phyloP scores from a whole-genome alignment of 805 yeast species.

The Metschnikowia anglica region DNA sequence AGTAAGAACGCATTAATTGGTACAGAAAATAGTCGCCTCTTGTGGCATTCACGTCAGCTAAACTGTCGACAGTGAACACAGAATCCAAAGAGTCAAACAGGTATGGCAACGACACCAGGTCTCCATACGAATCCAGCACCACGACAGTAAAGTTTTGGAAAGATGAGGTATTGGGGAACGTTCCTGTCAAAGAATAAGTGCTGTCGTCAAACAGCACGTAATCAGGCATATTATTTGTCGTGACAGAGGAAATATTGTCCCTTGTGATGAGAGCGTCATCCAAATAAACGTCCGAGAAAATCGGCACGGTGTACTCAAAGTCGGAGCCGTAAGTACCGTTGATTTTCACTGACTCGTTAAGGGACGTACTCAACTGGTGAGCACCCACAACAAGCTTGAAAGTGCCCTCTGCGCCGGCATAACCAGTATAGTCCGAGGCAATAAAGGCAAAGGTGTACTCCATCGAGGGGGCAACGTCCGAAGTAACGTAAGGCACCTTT shows the following conservation, averaged over 20 bases:
- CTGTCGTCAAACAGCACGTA: slow-evolving; percentile 50
- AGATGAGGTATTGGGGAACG: slow-evolving; percentile 49
- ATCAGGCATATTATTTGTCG: slow-evolving; percentile 51
- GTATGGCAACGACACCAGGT: slow-evolving; percentile 58
- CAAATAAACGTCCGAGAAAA: slow-evolving; percentile 56
- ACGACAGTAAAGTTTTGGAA: slow-evolving; percentile 52
- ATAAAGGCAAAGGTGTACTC: slow-evolving; percentile 67
- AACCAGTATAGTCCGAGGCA: slow-evolving; percentile 78
- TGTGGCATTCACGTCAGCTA: slow-evolving; percentile 68
- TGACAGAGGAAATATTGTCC: slow-evolving; percentile 55
- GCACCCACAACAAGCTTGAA: slow-evolving; percentile 85
- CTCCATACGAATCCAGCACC: slow-evolving; percentile 58
- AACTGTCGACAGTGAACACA: slow-evolving; percentile 52
- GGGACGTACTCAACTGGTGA: slow-evolving; percentile 70
- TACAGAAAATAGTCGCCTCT: slow-evolving; percentile 59
- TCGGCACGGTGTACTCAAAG: slow-evolving; percentile 59
- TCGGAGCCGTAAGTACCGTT: slow-evolving; percentile 66
- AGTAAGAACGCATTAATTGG: slow-evolving; percentile 51
- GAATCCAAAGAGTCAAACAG: slow-evolving; percentile 53
- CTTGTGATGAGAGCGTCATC: slow-evolving; percentile 54
- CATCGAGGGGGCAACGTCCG: slow-evolving; percentile 84
- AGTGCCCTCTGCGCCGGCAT: slow-evolving; percentile 62
- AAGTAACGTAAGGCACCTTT: slow-evolving; percentile 81
- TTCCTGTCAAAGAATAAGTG: slow-evolving; percentile 50
- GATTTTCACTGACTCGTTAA: slow-evolving; percentile 54